These are phyloP conservation scores for Entamoeba dispar DNA, from an alignment of 208 protist species.

Conservation along the genomic window DNA sequence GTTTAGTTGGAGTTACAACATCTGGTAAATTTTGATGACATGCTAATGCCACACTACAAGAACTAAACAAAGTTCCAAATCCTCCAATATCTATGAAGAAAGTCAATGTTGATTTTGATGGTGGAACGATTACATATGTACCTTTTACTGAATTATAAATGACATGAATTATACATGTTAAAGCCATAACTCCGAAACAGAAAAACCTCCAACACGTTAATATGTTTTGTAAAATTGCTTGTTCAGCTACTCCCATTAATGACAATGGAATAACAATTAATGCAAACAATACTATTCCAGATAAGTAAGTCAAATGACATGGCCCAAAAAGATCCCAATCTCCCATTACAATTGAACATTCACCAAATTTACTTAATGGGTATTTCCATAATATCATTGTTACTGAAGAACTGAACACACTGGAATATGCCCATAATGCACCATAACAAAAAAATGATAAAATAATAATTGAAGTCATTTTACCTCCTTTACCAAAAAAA, in stretches of 20 bases:
- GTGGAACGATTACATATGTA: background rate
- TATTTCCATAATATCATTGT: background rate
- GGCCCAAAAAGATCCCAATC: background rate
- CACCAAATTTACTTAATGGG: background rate
- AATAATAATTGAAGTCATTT: background rate
- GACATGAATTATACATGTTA: background rate
- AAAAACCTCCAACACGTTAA: background rate
- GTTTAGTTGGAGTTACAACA: background rate
- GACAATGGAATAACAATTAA: background rate
- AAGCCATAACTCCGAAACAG: background rate
- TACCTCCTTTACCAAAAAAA: background rate
- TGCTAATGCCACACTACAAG: background rate
- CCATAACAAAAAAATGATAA: background rate
- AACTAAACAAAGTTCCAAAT: background rate
- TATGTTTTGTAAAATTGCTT: background rate
- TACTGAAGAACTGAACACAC: background rate
- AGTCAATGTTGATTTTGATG: background rate
- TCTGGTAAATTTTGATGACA: background rate
- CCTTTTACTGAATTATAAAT: background rate
- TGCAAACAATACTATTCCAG: background rate
- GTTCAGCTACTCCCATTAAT: background rate
- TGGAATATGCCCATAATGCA: background rate
- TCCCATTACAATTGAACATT: background rate
- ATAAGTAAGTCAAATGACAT: background rate
- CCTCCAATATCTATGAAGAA: background rate